Evolutionary conservation across 331 rosid genomes (phyloP), one percentile per base, ranked within the genome.

Genomic region (Quercus tomentella): DNA sequence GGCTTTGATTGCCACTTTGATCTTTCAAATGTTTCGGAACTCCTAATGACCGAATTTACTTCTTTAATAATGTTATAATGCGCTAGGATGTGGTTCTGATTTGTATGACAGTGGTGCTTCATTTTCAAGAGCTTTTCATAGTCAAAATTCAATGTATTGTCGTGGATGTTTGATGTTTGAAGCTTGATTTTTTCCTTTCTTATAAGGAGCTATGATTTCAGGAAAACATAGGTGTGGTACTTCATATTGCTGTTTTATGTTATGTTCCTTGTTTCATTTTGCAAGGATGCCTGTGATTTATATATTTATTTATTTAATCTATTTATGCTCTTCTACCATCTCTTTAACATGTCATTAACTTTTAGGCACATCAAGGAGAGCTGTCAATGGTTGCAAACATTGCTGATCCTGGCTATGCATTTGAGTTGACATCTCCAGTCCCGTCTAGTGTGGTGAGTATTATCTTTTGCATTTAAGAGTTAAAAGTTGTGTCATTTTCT

Each of bases 331-430:
- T 75, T 82, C 81, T 43, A 54, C 61, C 70, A 25, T 60, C 67
- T 60, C 58, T 78, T 18, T 75, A 1, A 58, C 31, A 17, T 20
- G 55, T 73, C 58, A 1, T 63, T 20, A 28, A 79, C 49, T 76
- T 75, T 35, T 43, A 93, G 97, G 89, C 91, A 65, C 94, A 89
- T 76, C 91, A 86, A 86, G 99, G 97, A 77, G 91, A 96, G 82
- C 79, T 91, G 22, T 58, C 93, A 1, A n/a, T 88, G 87, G 72
- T 88, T 77, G 89, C 99, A 30, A 84, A 89, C 52, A 35, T 91
- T 70, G 83, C 89, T 74, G 86, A 88, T 22, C 97, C 96, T 72
- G 93, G 89, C 76, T 96, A 91, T 85, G 80, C 91, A 28, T 75
- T 96, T 76, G 85, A 89, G 16, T 85, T 96, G 80, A 90, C 93